These are phyloP conservation scores for Kwoniella sp. DNA, from an alignment of 768 basidiomycete species.

Conservation along the genomic window DNA sequence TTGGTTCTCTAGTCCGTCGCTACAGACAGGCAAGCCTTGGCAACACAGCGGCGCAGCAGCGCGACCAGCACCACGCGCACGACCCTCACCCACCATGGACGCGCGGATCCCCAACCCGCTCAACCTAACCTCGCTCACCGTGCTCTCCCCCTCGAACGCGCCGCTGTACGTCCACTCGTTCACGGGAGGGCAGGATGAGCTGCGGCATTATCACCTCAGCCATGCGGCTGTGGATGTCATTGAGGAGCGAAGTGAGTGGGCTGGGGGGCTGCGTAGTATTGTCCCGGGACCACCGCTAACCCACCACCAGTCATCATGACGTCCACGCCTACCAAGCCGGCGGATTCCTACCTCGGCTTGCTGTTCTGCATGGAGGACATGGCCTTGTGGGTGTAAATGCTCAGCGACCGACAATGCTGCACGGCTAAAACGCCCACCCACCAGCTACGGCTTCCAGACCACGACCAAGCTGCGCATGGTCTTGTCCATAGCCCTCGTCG, in stretches of 20 bases:
- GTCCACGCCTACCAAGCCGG: constrained; percentile 37
- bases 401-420: too few species aligned
- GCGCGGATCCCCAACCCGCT: constrained; percentile 29
- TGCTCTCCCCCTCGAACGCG: constrained; percentile 41
- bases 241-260: constrained; percentile 47
- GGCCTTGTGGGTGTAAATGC: constrained; percentile 46
- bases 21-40: too few species aligned
- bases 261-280: not conserved
- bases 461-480: constrained; percentile 43
- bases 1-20: too few species aligned
- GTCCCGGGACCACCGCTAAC: too few species aligned
- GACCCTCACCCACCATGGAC: constrained; percentile 15
- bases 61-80: too few species aligned
- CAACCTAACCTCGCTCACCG: constrained; percentile 43
- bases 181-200: constrained; percentile 39
- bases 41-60: too few species aligned
- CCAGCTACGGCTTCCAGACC: constrained; percentile 48
- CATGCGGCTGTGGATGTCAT: constrained; percentile 49
- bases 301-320: constrained; percentile 44
- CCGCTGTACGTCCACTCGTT: constrained; percentile 47
- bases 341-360: constrained; percentile 45
- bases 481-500: constrained; percentile 43
- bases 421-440: too few species aligned
- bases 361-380: constrained; percentile 50
- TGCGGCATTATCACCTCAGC: constrained; percentile 47